A percentile compares a stretch with the other conserved stretches of the same genome.
Conservation (phyloP, 2,329 filamentous ascomycete genomes). For the Ophiostoma sp. region DNA sequence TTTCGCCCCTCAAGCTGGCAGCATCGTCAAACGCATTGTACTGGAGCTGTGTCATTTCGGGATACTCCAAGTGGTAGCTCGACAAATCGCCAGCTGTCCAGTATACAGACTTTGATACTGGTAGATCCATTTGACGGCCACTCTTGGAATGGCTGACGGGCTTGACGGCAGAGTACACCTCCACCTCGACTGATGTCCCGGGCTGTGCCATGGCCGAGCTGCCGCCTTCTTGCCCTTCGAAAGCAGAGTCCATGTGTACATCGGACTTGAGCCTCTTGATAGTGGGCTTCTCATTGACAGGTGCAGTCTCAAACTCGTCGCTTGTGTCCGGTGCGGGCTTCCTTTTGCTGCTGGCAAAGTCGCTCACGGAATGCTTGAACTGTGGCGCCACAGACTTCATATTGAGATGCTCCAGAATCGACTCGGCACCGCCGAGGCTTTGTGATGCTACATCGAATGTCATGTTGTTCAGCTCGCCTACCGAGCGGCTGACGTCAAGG, state of each 20-base stretch:
- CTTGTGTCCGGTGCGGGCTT: constrained; percentile 48
- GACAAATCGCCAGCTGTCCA: constrained; percentile 50
- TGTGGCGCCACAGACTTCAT: constrained; percentile 37
- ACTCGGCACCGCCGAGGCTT: constrained; percentile 49
- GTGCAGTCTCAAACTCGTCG: constrained; percentile 43
- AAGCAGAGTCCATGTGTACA: constrained; percentile 35
- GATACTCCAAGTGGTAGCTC: constrained; percentile 58
- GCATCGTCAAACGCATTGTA: constrained; percentile 51
- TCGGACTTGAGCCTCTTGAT: constrained; percentile 54
- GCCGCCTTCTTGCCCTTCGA: background rate
- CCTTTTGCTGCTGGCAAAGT: constrained; percentile 49
- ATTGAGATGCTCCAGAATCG: constrained; percentile 41
- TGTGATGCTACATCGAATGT: constrained; percentile 51
- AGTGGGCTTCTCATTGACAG: constrained; percentile 38
- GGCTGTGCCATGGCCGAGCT: background rate
- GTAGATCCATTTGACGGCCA: constrained; percentile 53
- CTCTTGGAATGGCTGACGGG: constrained; percentile 46
- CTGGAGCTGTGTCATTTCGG: constrained; percentile 58
- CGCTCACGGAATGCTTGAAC: constrained; percentile 27
- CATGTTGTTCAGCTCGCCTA: constrained; percentile 47
- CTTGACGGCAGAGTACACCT: constrained; percentile 45
- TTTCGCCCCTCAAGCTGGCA: constrained; percentile 45
- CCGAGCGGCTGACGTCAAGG: constrained; percentile 36
- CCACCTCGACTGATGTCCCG: constrained; percentile 33
- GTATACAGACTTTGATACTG: constrained; percentile 51